Percentiles rank a stretch among this genome's conserved stretches.
Conservation (phyloP, 2,329 filamentous ascomycete genomes). For the Cercospora citrullina region DNA sequence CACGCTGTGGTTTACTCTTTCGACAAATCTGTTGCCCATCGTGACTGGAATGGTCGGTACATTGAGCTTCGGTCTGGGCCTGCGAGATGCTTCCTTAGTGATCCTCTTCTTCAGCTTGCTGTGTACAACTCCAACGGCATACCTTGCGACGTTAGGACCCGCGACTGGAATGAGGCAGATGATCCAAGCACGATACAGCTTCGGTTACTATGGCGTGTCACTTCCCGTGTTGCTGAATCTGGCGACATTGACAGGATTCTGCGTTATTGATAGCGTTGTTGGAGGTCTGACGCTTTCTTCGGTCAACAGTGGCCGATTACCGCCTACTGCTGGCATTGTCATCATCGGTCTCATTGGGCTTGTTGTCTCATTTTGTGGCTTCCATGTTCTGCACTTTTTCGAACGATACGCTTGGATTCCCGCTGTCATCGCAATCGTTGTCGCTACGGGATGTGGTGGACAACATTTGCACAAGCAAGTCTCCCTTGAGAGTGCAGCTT, state of each 20-base stretch:
- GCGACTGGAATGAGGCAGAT: conserved; percentile 66
- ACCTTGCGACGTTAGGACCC: conserved; percentile 59
- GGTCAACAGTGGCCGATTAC: conserved; percentile 51
- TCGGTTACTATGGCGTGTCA: conserved; percentile 58
- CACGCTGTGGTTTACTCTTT: conserved; percentile 61
- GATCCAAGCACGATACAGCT: conserved; percentile 64
- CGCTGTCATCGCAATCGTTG: conserved; percentile 44
- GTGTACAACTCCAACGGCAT: conserved; percentile 56
- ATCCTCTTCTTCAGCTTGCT: conserved; percentile 65
- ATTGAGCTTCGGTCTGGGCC: conserved; percentile 54
- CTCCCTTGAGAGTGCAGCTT: conserved; percentile 45
- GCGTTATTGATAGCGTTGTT: conserved; percentile 61
- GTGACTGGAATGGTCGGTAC: conserved; percentile 66
- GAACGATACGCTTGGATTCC: conserved; percentile 47
- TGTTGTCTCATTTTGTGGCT: conserved; percentile 64
- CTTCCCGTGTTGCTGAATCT: conserved; percentile 64
- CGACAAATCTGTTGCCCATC: conserved; percentile 59
- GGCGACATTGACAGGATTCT: conserved; percentile 64
- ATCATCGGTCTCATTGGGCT: conserved; percentile 59
- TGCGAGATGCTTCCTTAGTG: conserved; percentile 59
- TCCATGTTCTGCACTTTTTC: conserved; percentile 47
- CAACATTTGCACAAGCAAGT: conserved; percentile 49
- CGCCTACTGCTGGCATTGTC: conserved; percentile 60
- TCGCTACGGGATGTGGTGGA: conserved; percentile 45
- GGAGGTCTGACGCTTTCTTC: conserved; percentile 60